Evolutionary conservation across 352 stramenopile genomes (phyloP).

Genomic region (Phytophthora chlamydospora): DNA sequence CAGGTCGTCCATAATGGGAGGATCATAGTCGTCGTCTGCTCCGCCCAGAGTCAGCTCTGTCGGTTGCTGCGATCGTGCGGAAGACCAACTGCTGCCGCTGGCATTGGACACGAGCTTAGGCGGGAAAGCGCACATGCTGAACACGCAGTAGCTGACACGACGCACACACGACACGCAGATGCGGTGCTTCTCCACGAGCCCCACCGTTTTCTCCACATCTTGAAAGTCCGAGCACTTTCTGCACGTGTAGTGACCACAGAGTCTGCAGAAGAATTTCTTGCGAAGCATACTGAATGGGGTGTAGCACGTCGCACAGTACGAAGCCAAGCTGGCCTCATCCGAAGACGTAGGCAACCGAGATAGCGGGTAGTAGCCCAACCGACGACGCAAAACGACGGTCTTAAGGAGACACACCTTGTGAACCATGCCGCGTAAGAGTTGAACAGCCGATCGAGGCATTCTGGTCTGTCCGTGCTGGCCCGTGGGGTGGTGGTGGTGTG

Average conservation of each 20-base stretch:
- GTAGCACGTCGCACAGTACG: constrained; percentile 54
- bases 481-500: constrained; percentile 21
- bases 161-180: constrained; percentile 56
- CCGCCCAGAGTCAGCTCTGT: constrained; percentile 29
- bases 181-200: constrained; percentile 47
- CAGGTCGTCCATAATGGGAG: constrained; percentile 48
- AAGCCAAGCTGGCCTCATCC: constrained; percentile 27
- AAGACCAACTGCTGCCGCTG: constrained; percentile 33
- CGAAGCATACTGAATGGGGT: constrained; percentile 54
- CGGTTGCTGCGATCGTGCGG: constrained; percentile 19
- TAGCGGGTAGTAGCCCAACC: constrained; percentile 58
- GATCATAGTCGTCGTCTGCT: constrained; percentile 29
- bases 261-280: constrained; percentile 56
- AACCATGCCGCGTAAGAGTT: constrained; percentile 58
- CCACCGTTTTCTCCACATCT: constrained; percentile 52
- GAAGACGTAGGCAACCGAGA: constrained; percentile 29
- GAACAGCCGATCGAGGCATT: constrained; percentile 42
- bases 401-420: constrained; percentile 47
- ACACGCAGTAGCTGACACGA: constrained; percentile 61
- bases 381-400: constrained; percentile 50
- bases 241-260: constrained; percentile 63
- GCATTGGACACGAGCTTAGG: constrained; percentile 31
- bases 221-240: constrained; percentile 55
- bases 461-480: constrained; percentile 16
- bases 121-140: constrained; percentile 38